phyloP scores from a whole-genome alignment of 2,329 filamentous ascomycete genomes.

The Myrmaecium sp. region DNA sequence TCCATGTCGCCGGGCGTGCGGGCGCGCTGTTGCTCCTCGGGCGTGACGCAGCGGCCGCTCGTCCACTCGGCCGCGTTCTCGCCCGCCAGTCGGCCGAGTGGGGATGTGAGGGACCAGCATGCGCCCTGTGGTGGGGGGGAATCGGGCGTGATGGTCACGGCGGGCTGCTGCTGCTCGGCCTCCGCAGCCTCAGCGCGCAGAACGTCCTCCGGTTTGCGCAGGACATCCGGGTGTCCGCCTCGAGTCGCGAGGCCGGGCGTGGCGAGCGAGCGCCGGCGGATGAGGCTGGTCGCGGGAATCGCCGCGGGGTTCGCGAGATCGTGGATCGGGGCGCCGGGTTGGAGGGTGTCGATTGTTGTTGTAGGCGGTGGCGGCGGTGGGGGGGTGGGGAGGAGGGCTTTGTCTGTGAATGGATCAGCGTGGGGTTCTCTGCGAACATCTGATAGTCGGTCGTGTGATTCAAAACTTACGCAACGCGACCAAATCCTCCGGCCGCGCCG shows the following conservation, averaged over 20 bases:
- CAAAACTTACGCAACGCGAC: slow-evolving; percentile 22
- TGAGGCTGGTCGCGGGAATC: no score
- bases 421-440: background rate
- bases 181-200: no score
- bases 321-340: slow-evolving; percentile 2
- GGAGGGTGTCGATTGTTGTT: background rate
- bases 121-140: no score
- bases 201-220: slow-evolving; percentile 16
- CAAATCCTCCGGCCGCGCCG: slow-evolving; percentile 29
- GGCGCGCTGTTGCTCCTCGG: no score
- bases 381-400: slow-evolving; percentile 5
- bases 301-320: no score
- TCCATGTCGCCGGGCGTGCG: slow-evolving; percentile 26
- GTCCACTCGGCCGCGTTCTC: slow-evolving; percentile 9
- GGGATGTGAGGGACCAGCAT: no score
- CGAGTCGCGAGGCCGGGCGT: slow-evolving; percentile 24
- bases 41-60: no score
- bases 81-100: slow-evolving; percentile 9
- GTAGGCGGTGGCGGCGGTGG: slow-evolving; percentile 1
- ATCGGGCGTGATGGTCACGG: no score
- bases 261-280: slow-evolving; percentile 22
- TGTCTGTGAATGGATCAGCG: slow-evolving; percentile 3
- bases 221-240: slow-evolving; percentile 13
- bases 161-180: no score
- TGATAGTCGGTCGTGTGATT: background rate